Base-by-base conservation (phyloP, 495 filamentous ascomycete species). In the Podospora bellae-mahoneyi region DNA sequence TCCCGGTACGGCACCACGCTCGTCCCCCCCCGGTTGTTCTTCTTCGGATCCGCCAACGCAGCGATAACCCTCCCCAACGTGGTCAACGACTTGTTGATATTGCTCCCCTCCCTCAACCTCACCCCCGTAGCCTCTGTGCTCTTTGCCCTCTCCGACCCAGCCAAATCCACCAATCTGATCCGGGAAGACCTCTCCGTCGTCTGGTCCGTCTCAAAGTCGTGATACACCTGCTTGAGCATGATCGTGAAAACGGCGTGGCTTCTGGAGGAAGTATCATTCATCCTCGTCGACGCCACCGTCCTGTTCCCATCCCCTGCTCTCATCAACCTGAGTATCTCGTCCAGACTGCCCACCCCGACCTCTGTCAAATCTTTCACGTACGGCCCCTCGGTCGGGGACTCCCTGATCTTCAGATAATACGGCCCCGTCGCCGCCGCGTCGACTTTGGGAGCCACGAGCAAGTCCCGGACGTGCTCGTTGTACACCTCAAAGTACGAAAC, bases 401-500 rank as follows among this genome's bases (percentile, higher is more conserved):
- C 95, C 63, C 96, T 90, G 77, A 99, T 96, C 76, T 97, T 97
- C 66, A 99, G 91, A 75, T 98, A 97, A 76, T 96, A 89, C 15
- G 55, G 55, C 6, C 55, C 23, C 2, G 94, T 91, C 3, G 90
- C 23, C 2, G 94, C 91, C 3, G 90, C 84, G 68, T 88, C 64
- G 85, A 88, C 34, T 82, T 80, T 23, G 84, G 93, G 91, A 16
- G 59, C 16, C 2, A 93, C 91, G 58, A 99, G 85, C 2, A 99
- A 85, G 77, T 99, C 95, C 64, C 95, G 90, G 39, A 98, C 96
- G 80, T 99, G 95, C 79, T 99, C 95, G 78, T 99, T 99, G 84
- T 99, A 98, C 69, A 99, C 94, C 78, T 99, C 95, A 71, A 98
- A 98, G 80, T 99, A 99, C 4, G 93, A 97, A 39, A 97, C 95